Percentiles rank a stretch among this genome's conserved stretches.
phyloP scores from a whole-genome alignment of 805 yeast species.

The Candida khao-thaluensis region DNA sequence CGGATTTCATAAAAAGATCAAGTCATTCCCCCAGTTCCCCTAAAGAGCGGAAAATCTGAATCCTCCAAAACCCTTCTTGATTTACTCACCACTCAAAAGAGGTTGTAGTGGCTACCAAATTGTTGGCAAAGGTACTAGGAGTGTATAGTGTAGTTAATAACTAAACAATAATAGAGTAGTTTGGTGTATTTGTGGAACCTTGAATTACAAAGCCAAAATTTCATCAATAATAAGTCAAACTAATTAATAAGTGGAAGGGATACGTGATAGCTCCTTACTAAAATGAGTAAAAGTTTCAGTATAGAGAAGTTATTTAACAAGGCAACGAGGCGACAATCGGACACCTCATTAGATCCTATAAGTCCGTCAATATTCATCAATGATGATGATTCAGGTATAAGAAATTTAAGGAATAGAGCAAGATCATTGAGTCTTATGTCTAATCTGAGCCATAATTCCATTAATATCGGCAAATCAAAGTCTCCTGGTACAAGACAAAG shows the following conservation, averaged over 20 bases:
- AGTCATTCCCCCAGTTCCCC: not conserved
- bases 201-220: no score
- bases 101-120: no score
- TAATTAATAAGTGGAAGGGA: no score
- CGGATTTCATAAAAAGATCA: not conserved
- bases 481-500: slow-evolving; percentile 10
- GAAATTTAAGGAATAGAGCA: slow-evolving; percentile 11
- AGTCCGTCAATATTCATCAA: slow-evolving; percentile 7
- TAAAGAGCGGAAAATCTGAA: slow-evolving; percentile 2
- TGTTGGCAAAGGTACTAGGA: no score
- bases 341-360: slow-evolving; percentile 14
- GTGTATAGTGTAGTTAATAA: no score
- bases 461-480: slow-evolving; percentile 7
- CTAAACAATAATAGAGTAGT: no score
- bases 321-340: slow-evolving; percentile 19
- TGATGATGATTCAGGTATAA: slow-evolving; percentile 4
- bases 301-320: slow-evolving; percentile 15
- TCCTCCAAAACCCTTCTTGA: not conserved
- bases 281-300: slow-evolving; percentile 8
- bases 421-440: slow-evolving; percentile 14
- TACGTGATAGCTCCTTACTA: not conserved
- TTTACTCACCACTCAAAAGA: no score
- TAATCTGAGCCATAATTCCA: slow-evolving; percentile 6
- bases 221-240: no score
- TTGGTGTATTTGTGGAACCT: no score